Evolutionary conservation across 805 yeast species (phyloP), one percentile per base, ranked within the genome.

Genomic region (Metschnikowia gruessii): DNA sequence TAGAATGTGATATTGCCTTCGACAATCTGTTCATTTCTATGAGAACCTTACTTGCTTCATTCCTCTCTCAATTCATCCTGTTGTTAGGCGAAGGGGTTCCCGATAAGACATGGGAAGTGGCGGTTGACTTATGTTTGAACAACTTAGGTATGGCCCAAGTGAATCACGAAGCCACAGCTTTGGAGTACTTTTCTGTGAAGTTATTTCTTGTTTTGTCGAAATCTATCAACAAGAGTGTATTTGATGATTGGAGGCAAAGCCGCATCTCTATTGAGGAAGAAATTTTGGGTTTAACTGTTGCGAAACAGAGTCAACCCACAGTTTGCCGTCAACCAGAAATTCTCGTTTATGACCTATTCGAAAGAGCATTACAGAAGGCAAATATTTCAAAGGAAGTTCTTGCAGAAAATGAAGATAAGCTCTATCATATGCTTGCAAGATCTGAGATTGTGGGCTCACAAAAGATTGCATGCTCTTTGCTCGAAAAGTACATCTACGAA

Each of bases 1-100:
- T 83, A 18, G 85, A 81, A 19, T 73, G 82, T 13, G 88, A 80
- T 17, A 54, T 75, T 42, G 80, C 85, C 1, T 84, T 79, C 59
- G 88, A 82, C 16, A 63, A 67, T 0, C 74, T 66, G 6, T 87
- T 85, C 50, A 56, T 68, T 15, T 61, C 69, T 4, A 61, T 81
- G 24, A 72, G 92, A 59, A 61, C 79, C 17, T 77, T 73, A 26
- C 56, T 85, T 19, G 60, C 81, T 13, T 72, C 70, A 21, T 73
- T 85, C 40, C 69, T 79, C 35, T 45, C 57, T 1, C 56, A 56
- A 2, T 43, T 64, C 18, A 46, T 66, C 17, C 33, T 40, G 3
- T 35, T 49, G 6, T 38, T 45, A 9, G 34, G 45, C 3, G 51
- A 51, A 17, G 29, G 41, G 8, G 46, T 60, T 8, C 62, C 70